Evolutionary conservation across 495 filamentous ascomycete genomes (phyloP).

Genomic region (Durotheca rogersii): DNA sequence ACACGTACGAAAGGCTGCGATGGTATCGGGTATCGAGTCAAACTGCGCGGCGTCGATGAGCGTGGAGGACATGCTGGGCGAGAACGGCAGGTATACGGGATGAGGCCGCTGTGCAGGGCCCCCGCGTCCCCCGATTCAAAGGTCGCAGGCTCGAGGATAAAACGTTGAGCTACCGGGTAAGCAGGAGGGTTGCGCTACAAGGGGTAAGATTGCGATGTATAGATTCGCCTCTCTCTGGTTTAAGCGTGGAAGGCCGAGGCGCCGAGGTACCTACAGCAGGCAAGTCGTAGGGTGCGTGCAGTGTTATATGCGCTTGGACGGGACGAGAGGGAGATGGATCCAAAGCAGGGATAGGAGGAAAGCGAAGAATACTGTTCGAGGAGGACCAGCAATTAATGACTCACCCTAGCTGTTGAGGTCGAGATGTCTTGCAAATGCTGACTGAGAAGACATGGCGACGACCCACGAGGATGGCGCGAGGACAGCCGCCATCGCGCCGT

Average conservation of each 20-base stretch:
- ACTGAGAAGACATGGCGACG: conserved; percentile 1
- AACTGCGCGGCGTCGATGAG: conserved; percentile 57
- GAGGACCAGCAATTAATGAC: too few species aligned
- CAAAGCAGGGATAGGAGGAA: background rate
- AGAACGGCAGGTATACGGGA: background rate
- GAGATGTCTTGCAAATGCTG: conserved; percentile 25
- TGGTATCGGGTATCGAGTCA: conserved; percentile 81
- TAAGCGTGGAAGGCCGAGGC: too few species aligned
- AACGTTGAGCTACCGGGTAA: too few species aligned
- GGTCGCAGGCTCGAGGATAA: too few species aligned
- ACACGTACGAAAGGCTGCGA: conserved; percentile 77
- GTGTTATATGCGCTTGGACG: background rate
- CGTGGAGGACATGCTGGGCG: conserved; percentile 43
- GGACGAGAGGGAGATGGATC: background rate
- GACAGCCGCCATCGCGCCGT: conserved; percentile 15
- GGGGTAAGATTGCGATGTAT: too few species aligned
- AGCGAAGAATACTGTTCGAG: conserved; percentile 7
- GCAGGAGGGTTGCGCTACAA: too few species aligned
- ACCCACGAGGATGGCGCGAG: conserved; percentile 3
- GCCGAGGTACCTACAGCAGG: too few species aligned
- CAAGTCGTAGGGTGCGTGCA: background rate
- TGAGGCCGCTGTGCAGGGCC: too few species aligned
- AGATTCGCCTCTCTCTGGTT: too few species aligned
- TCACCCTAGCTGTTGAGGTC: conserved; percentile 12
- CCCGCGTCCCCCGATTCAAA: too few species aligned